Evolutionary conservation across 106 monocot species (phyloP).

Genomic region (Platanthera zijinensis): DNA sequence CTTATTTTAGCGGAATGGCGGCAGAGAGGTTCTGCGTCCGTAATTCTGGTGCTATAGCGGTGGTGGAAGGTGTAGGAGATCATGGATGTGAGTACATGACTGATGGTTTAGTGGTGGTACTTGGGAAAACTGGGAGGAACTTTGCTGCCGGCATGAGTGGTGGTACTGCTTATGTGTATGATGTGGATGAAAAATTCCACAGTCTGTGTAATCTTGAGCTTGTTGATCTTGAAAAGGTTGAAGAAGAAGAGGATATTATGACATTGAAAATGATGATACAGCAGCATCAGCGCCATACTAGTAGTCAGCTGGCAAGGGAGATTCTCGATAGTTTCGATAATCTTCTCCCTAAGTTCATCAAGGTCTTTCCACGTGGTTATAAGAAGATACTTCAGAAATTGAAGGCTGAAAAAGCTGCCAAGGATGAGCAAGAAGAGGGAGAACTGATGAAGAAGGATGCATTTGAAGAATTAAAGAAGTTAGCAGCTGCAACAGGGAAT

Average conservation of each 20-base stretch:
- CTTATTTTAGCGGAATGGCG: conserved; percentile 98
- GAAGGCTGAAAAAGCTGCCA: conserved; percentile 60
- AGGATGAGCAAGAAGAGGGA: conserved; percentile 53
- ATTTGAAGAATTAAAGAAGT: conserved; percentile 58
- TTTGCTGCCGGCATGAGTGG: conserved; percentile 99
- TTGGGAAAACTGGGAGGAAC: conserved; percentile 93
- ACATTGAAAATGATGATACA: conserved; percentile 87
- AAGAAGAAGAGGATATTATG: conserved; percentile 78
- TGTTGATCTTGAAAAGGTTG: conserved; percentile 81
- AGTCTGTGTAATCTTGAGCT: conserved; percentile 68
- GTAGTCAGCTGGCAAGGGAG: conserved; percentile 64
- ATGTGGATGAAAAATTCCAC: conserved; percentile 69
- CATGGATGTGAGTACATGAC: conserved; percentile 99
- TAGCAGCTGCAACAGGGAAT: conserved; percentile 29
- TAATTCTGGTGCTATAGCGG: conserved; percentile 94
- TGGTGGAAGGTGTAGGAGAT: conserved; percentile 97
- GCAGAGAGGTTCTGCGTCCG: conserved; percentile 98
- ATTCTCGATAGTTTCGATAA: conserved; percentile 59
- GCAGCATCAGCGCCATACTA: conserved; percentile 85
- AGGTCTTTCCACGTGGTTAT: conserved; percentile 94
- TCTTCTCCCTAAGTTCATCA: conserved; percentile 77
- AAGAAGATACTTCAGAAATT: conserved; percentile 62
- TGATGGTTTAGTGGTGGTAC: conserved; percentile 79
- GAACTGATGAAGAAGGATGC: conserved; percentile 69
- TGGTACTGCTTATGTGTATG: conserved; percentile 86